Base-by-base conservation (phyloP, 176 grass and related monocot species). In the Carex parvula region DNA sequence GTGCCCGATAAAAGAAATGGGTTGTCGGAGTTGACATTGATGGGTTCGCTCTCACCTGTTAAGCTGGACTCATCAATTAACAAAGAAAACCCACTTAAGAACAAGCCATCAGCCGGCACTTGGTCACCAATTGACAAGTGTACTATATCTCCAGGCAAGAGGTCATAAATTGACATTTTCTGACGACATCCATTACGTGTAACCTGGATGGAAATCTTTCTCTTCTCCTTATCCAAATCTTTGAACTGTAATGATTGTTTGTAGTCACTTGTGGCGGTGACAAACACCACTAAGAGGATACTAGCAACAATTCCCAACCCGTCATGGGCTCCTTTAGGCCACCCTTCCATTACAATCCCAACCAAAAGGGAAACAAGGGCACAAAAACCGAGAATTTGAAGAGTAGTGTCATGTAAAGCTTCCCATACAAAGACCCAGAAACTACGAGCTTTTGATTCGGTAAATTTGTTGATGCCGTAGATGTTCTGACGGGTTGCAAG, bases 381-480 rank as follows among this genome's bases (percentile, higher is more conserved):
- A 56, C 96, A 99, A 0, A 88, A 85, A 60, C 82, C 88, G 14
- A 99, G 96, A 88, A 99, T 99, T 55, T 95, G 86, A 21, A 99
- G 91, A 60, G 96, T 95, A 0, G 88, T 99, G 15, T 99, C 96
- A 64, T 95, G 93, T 80, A 93, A 90, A 17, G 96, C 93, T 64
- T 99, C 96, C 96, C 93, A 99, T 15, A 99, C 85, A 80, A 99
- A 99, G 52, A 93, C 88, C 96, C 96, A 99, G 46, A 99, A 99
- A 72, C 92, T 93, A n/a, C 77, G 86, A 69, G 87, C 76, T 88
- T 90, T 87, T 26, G 88, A 87, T 73, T 98, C 95, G 10, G 91
- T 93, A 79, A 98, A 98, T 81, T 87, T 99, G 84, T 99, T 99
- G 68, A 99, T 57, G 39, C 96, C 96, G 64, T 92, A 95, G 78